phyloP scores from a whole-genome alignment of 768 basidiomycete species.

The Boletus pseudopeckii region DNA sequence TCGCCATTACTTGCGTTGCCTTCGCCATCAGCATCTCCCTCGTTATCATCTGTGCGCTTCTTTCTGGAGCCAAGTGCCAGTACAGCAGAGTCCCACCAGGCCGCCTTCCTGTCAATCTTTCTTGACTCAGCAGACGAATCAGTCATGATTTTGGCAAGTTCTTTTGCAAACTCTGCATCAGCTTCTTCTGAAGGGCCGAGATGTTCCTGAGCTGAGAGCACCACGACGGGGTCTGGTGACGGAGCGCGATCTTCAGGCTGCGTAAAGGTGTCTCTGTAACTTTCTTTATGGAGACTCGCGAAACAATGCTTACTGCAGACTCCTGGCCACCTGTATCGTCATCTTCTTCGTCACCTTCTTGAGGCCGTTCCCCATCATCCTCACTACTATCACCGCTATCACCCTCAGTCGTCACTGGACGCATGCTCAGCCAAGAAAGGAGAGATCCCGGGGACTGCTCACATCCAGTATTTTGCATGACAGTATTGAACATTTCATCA shows the following conservation, averaged over 20 bases:
- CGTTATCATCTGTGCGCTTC: slow-evolving; percentile 60
- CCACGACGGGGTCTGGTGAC: slow-evolving; percentile 78
- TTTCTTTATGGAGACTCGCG: not conserved
- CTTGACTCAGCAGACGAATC: slow-evolving; percentile 80
- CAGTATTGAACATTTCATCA: slow-evolving; percentile 80
- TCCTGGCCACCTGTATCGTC: slow-evolving; percentile 47
- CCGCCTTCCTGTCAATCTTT: slow-evolving; percentile 86
- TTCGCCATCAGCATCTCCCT: slow-evolving; percentile 45
- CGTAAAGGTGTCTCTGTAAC: not conserved
- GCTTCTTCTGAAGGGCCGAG: slow-evolving; percentile 86
- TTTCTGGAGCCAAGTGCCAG: slow-evolving; percentile 63
- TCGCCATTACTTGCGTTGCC: slow-evolving; percentile 30
- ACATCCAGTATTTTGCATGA: slow-evolving; percentile 60
- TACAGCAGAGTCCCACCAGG: slow-evolving; percentile 87
- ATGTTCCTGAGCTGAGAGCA: slow-evolving; percentile 67
- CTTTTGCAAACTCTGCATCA: slow-evolving; percentile 91
- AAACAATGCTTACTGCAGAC: slow-evolving; percentile 46
- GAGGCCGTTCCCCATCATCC: slow-evolving; percentile 37
- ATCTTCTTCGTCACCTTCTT: slow-evolving; percentile 62
- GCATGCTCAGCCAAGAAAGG: slow-evolving; percentile 14
- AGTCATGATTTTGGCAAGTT: slow-evolving; percentile 92
- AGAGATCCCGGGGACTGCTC: slow-evolving; percentile 19
- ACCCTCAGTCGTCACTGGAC: slow-evolving; percentile 32
- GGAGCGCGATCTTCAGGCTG: slow-evolving; percentile 64
- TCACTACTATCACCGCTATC: slow-evolving; percentile 55